Evolutionary conservation across 345 rosid species (phyloP).

Genomic region (Linum trigynum): DNA sequence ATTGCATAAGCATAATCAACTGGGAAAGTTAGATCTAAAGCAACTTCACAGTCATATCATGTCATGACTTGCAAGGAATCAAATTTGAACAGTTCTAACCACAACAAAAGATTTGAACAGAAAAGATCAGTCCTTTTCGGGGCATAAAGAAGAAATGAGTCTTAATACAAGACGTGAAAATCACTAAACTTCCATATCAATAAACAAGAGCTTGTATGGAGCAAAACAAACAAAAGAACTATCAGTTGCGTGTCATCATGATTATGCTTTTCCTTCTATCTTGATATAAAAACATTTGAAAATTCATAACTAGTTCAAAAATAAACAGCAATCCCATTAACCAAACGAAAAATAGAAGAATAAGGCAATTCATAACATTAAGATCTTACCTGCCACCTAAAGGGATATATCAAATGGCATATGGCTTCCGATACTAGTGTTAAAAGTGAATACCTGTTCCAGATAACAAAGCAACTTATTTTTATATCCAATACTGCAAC

Average conservation of each 20-base stretch:
- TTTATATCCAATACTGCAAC: not conserved
- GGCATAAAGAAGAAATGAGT: too few species aligned
- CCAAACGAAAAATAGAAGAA: not conserved
- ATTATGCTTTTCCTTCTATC: not conserved
- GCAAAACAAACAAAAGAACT: too few species aligned
- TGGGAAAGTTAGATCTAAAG: too few species aligned
- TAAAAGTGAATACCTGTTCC: slow-evolving; percentile 79
- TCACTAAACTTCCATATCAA: too few species aligned
- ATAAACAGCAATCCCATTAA: not conserved
- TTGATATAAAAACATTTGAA: not conserved
- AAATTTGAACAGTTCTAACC: too few species aligned
- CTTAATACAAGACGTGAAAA: too few species aligned
- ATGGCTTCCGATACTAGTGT: slow-evolving; percentile 92
- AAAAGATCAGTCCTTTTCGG: too few species aligned
- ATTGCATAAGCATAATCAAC: not conserved
- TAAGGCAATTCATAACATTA: not conserved
- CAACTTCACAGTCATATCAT: too few species aligned
- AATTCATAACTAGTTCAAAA: not conserved
- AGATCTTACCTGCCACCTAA: slow-evolving; percentile 82
- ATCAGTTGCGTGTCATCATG: too few species aligned
- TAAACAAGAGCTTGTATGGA: too few species aligned
- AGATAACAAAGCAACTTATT: not conserved
- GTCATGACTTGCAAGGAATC: too few species aligned
- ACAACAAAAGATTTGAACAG: too few species aligned
- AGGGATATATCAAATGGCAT: slow-evolving; percentile 95